Conservation (phyloP, 768 basidiomycete genomes). For the Amyloporia xantha region DNA sequence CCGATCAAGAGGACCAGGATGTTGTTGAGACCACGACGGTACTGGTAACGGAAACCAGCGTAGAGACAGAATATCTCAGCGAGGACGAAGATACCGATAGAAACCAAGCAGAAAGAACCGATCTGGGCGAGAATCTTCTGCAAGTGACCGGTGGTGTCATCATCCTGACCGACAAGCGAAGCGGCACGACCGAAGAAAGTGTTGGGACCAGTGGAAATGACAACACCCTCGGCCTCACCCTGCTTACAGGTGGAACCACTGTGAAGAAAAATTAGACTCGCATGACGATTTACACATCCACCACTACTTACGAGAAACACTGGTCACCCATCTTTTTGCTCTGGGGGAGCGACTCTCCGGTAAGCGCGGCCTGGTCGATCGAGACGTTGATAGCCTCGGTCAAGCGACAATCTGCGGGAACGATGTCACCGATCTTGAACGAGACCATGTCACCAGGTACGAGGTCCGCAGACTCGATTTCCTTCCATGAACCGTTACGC, state of each 20-base stretch:
- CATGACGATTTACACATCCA: slow-evolving; percentile 10
- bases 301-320: slow-evolving; percentile 84
- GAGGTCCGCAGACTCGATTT: slow-evolving; percentile 84
- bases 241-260: slow-evolving; percentile 98
- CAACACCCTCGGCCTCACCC: slow-evolving; percentile 97
- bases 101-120: slow-evolving; percentile 94
- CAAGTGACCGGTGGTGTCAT: slow-evolving; percentile 96
- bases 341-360: slow-evolving; percentile 93
- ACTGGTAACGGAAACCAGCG: slow-evolving; percentile 82
- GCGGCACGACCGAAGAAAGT: slow-evolving; percentile 99
- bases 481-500: slow-evolving; percentile 78
- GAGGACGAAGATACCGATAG: slow-evolving; percentile 92
- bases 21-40: slow-evolving; percentile 94
- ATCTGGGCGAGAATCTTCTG: slow-evolving; percentile 98
- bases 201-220: slow-evolving; percentile 97
- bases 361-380: slow-evolving; percentile 97
- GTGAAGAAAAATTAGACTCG: slow-evolving; percentile 4
- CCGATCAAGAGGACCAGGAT: slow-evolving; percentile 98
- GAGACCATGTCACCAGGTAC: slow-evolving; percentile 95
- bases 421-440: slow-evolving; percentile 99
- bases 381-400: slow-evolving; percentile 96
- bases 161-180: slow-evolving; percentile 94
- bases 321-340: slow-evolving; percentile 92
- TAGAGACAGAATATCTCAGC: slow-evolving; percentile 94
- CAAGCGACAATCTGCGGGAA: slow-evolving; percentile 96